Conservation (phyloP, 1,284 basidiomycete genomes). For the Ceratobasidium sp. region DNA sequence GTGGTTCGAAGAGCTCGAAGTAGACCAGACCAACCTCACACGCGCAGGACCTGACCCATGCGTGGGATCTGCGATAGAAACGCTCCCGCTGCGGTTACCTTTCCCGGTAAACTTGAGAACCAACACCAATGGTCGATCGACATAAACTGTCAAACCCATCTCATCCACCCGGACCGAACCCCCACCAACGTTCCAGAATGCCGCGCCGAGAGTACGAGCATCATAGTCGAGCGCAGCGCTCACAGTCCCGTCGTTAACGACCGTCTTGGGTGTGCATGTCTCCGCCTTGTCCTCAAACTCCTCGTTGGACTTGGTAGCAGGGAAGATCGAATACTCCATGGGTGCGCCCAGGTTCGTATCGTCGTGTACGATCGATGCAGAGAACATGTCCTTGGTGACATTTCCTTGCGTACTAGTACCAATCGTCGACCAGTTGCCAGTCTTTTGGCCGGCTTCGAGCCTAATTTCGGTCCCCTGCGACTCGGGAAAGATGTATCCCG, state of each 20-base stretch:
- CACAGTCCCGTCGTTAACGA: slow-evolving; percentile 19
- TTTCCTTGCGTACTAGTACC: slow-evolving; percentile 64
- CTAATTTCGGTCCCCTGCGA: slow-evolving; percentile 34
- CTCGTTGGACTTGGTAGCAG: slow-evolving; percentile 48
- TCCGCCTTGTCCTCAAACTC: slow-evolving; percentile 23
- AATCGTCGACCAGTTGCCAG: slow-evolving; percentile 66
- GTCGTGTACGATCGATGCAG: slow-evolving; percentile 63
- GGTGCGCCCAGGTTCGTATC: slow-evolving; percentile 49
- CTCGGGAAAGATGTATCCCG: slow-evolving; percentile 59
- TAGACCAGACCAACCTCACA: slow-evolving; percentile 27
- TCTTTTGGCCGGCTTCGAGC: slow-evolving; percentile 55
- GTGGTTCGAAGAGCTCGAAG: background rate
- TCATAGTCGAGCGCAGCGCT: slow-evolving; percentile 26
- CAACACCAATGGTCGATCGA: slow-evolving; percentile 23
- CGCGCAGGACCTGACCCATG: slow-evolving; percentile 20
- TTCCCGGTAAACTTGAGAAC: slow-evolving; percentile 22
- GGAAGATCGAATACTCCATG: slow-evolving; percentile 62
- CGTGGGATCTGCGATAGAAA: slow-evolving; percentile 26
- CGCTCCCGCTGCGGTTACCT: slow-evolving; percentile 4
- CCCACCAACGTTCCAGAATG: slow-evolving; percentile 28
- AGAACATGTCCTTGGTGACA: slow-evolving; percentile 62
- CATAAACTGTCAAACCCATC: slow-evolving; percentile 30
- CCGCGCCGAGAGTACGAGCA: slow-evolving; percentile 17
- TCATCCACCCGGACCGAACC: slow-evolving; percentile 12
- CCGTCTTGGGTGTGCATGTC: background rate